Percentiles rank a stretch among this genome's conserved stretches.
phyloP scores from a whole-genome alignment of 306 rosid genomes.

The Castanea crenata region DNA sequence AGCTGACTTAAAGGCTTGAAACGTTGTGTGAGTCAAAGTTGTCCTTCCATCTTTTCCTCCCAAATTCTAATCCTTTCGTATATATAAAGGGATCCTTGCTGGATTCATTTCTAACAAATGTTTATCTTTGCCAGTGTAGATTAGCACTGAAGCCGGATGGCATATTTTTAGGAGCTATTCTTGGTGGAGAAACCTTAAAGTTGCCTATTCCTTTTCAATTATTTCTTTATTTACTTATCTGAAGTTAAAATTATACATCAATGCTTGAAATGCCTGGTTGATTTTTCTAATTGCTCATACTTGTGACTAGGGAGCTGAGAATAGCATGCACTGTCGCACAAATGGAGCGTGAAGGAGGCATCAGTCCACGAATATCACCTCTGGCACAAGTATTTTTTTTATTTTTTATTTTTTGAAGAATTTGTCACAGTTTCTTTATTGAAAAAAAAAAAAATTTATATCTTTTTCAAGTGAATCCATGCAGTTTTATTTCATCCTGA shows the following conservation, averaged over 20 bases:
- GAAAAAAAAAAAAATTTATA: neutral
- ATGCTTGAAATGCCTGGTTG: slow-evolving; percentile 15
- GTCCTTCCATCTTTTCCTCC: neutral
- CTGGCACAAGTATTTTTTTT: slow-evolving; percentile 68
- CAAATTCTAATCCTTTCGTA: neutral
- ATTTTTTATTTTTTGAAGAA: neutral
- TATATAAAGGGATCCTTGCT: neutral
- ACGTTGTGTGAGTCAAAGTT: too few species aligned
- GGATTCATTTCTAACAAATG: slow-evolving; percentile 1
- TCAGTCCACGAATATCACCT: slow-evolving; percentile 92
- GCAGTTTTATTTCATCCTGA: slow-evolving; percentile 13
- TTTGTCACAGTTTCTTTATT: neutral
- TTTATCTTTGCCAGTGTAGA: slow-evolving; percentile 68
- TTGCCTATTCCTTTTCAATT: slow-evolving; percentile 23
- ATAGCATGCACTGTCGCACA: slow-evolving; percentile 97
- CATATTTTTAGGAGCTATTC: slow-evolving; percentile 82
- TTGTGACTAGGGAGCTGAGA: slow-evolving; percentile 77
- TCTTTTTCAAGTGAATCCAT: slow-evolving; percentile 18
- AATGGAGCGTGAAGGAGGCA: slow-evolving; percentile 98
- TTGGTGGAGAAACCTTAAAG: slow-evolving; percentile 97
- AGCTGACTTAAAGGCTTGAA: too few species aligned
- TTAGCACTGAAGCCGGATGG: slow-evolving; percentile 97
- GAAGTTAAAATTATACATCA: slow-evolving; percentile 13
- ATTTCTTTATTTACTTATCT: slow-evolving; percentile 10
- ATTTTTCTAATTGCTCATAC: slow-evolving; percentile 23